A percentile compares a stretch with the other conserved stretches of the same genome.
Conservation (phyloP, 306 rosid species). For the Malus asiatica region DNA sequence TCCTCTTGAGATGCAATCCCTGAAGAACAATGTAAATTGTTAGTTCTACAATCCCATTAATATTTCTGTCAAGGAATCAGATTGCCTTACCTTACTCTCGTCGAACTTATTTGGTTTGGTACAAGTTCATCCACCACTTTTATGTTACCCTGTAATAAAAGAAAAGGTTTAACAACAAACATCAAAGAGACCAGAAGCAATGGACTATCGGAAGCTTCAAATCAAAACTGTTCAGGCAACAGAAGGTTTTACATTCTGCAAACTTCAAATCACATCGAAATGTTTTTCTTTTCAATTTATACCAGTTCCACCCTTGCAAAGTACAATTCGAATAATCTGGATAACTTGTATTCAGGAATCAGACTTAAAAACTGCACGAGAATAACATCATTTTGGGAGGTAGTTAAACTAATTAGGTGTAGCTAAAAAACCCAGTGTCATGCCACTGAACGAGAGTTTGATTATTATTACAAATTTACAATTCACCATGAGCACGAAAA, state of each 20-base stretch:
- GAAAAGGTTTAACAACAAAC: background rate
- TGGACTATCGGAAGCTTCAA: background rate
- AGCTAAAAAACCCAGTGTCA: background rate
- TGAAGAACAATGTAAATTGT: conserved; percentile 18
- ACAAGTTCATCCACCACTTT: conserved; percentile 66
- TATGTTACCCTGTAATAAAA: conserved; percentile 51
- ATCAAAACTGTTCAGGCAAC: background rate
- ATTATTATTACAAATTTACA: background rate
- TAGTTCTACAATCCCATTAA: background rate
- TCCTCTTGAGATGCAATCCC: conserved; percentile 86
- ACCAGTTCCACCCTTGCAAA: background rate
- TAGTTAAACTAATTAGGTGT: background rate
- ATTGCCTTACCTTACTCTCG: conserved; percentile 58
- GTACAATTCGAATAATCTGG: background rate
- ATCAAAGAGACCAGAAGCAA: background rate
- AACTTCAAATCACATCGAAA: background rate
- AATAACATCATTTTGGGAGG: background rate
- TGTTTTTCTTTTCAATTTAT: background rate
- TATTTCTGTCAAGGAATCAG: background rate
- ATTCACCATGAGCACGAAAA: background rate
- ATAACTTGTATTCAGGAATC: no score
- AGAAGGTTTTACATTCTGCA: background rate
- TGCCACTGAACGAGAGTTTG: background rate
- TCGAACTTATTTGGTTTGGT: conserved; percentile 83
- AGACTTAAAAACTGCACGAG: background rate